These are phyloP conservation scores for Acanthamoeba quina DNA, from an alignment of 208 protist species.

Conservation along the genomic window DNA sequence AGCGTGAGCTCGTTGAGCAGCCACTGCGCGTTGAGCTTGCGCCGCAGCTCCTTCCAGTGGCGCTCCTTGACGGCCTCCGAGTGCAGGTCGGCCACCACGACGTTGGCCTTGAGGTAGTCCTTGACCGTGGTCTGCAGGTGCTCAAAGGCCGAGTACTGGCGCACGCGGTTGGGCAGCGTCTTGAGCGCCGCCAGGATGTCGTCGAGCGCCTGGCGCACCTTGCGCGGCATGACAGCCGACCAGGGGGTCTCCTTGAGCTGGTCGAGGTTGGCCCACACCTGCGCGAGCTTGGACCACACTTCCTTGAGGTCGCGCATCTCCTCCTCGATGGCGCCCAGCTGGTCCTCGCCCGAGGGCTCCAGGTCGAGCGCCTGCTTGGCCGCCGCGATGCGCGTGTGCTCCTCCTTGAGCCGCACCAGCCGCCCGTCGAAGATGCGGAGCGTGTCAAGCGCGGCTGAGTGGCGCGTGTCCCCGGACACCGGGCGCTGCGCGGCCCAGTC, in stretches of 20 bases:
- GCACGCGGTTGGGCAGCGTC: constrained; percentile 86
- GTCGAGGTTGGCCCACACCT: constrained; percentile 91
- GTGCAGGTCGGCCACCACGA: constrained; percentile 78
- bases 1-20: constrained; percentile 93
- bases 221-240: constrained; percentile 94
- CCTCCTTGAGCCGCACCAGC: constrained; percentile 80
- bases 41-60: constrained; percentile 93
- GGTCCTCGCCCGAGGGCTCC: constrained; percentile 77
- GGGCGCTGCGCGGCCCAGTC: constrained; percentile 87
- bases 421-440: constrained; percentile 89
- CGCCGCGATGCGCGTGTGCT: constrained; percentile 49
- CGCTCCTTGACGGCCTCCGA: constrained; percentile 94
- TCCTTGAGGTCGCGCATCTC: constrained; percentile 94
- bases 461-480: constrained; percentile 79
- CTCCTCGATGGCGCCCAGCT: constrained; percentile 88
- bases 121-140: constrained; percentile 83
- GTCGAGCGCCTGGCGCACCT: constrained; percentile 86
- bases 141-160: constrained; percentile 90
- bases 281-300: constrained; percentile 93
- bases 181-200: constrained; percentile 80
- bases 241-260: constrained; percentile 94
- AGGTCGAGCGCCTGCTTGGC: constrained; percentile 87
- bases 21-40: constrained; percentile 94
- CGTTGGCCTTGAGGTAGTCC: constrained; percentile 81
- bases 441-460: constrained; percentile 89